Conservation (phyloP, 768 basidiomycete genomes). For the Panus rudis region DNA sequence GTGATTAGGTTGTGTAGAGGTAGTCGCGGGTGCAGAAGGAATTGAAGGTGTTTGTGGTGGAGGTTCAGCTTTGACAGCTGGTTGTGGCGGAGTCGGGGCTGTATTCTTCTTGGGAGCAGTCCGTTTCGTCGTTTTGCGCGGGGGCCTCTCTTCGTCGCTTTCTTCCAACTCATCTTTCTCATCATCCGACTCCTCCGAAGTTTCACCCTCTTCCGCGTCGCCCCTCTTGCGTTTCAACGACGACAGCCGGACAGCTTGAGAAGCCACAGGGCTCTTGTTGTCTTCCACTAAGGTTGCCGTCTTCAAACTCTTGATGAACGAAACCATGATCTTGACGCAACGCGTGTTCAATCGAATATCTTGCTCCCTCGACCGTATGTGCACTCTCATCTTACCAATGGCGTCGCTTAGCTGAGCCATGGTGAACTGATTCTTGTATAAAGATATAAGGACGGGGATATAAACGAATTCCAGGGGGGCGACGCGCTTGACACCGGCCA, state of each 20-base stretch:
- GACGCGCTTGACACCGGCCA: slow-evolving; percentile 34
- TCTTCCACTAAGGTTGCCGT: slow-evolving; percentile 6
- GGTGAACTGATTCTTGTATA: slow-evolving; percentile 35
- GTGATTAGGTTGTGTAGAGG: too few relatives aligned
- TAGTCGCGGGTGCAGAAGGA: too few relatives aligned
- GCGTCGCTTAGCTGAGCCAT: slow-evolving; percentile 35
- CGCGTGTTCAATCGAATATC: slow-evolving; percentile 63
- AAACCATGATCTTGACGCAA: slow-evolving; percentile 48
- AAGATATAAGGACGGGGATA: slow-evolving; percentile 45
- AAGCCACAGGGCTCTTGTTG: background rate
- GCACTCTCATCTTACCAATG: slow-evolving; percentile 44
- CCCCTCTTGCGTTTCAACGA: slow-evolving; percentile 1
- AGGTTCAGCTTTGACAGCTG: too few relatives aligned
- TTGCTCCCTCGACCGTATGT: slow-evolving; percentile 46
- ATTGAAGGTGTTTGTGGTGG: too few relatives aligned
- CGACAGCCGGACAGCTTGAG: slow-evolving; percentile 1
- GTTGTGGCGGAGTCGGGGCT: too few relatives aligned
- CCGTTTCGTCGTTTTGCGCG: too few relatives aligned
- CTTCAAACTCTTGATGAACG: slow-evolving; percentile 35
- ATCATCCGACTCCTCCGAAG: background rate
- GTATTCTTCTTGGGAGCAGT: too few relatives aligned
- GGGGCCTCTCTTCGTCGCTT: too few relatives aligned
- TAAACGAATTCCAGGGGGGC: slow-evolving; percentile 66
- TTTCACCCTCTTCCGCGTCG: background rate
- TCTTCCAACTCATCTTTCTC: slow-evolving; percentile 4